phyloP scores from a whole-genome alignment of 257 asterid genomes.

The Solanum boliviense region DNA sequence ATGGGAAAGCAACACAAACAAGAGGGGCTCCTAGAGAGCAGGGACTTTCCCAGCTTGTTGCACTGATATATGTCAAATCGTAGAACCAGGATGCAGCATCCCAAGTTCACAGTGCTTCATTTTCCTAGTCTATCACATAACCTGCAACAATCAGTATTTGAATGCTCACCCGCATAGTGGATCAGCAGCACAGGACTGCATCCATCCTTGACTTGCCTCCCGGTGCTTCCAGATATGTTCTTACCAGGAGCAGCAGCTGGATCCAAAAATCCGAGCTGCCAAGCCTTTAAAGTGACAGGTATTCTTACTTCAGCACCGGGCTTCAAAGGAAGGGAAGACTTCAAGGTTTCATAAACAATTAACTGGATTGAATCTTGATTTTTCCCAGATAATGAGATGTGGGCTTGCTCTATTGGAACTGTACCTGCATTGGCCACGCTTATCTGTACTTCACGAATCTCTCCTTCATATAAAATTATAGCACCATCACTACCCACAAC shows the following conservation, averaged over 20 bases:
- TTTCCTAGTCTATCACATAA: neutral
- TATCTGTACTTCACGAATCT: conserved; percentile 86
- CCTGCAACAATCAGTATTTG: neutral
- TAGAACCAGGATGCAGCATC: neutral
- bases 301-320: conserved; percentile 97
- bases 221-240: conserved; percentile 41
- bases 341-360: conserved; percentile 57
- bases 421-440: conserved; percentile 96
- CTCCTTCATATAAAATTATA: conserved; percentile 89
- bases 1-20: neutral
- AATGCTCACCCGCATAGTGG: conserved; percentile 80
- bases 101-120: neutral
- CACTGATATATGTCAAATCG: neutral
- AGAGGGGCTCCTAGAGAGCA: neutral
- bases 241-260: conserved; percentile 47
- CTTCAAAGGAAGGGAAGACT: conserved; percentile 75
- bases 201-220: conserved; percentile 70
- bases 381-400: conserved; percentile 86
- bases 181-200: conserved; percentile 81
- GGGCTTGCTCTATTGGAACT: conserved; percentile 92
- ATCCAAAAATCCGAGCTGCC: conserved; percentile 77
- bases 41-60: neutral
- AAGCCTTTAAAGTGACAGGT: conserved; percentile 83
- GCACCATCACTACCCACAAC: conserved; percentile 93
- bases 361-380: conserved; percentile 88